Percentiles rank a stretch among this genome's conserved stretches.
Conservation (phyloP, 2,329 filamentous ascomycete species). For the Fonsecaea multimorphosa region DNA sequence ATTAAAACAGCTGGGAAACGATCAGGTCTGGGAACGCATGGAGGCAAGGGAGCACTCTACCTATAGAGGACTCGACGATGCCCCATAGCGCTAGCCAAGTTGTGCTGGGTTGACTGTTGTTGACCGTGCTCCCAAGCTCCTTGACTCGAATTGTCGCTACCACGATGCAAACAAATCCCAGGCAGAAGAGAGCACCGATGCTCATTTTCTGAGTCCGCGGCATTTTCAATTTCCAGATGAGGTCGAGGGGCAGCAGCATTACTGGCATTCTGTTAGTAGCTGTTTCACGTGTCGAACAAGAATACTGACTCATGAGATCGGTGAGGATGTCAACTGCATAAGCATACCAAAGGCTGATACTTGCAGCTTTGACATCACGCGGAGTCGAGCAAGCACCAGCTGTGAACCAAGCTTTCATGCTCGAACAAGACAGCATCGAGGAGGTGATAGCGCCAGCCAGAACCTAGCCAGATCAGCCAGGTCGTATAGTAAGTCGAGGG, state of each 20-base stretch:
- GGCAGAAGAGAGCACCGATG: conserved; percentile 13
- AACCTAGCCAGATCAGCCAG: conserved; percentile 6
- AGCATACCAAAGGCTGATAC: conserved; percentile 15
- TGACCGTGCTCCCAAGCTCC: conserved; percentile 14
- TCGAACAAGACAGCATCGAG: conserved; percentile 15
- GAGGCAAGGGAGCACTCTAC: neutral
- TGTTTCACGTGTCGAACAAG: neutral
- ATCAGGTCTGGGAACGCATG: neutral
- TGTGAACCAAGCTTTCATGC: conserved; percentile 13
- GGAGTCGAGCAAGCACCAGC: conserved; percentile 13
- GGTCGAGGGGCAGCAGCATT: conserved; percentile 7
- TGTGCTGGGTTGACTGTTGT: conserved; percentile 11
- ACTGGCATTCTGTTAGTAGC: conserved; percentile 3
- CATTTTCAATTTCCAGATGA: conserved; percentile 10
- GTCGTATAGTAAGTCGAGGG: neutral
- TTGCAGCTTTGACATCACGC: conserved; percentile 14
- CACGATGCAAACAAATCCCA: conserved; percentile 11
- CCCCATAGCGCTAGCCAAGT: conserved; percentile 14
- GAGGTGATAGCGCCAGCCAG: conserved; percentile 9
- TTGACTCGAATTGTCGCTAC: conserved; percentile 14
- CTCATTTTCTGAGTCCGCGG: neutral
- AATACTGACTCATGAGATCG: conserved; percentile 14
- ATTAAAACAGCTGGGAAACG: conserved; percentile 4
- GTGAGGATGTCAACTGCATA: conserved; percentile 13
- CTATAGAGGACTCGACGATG: conserved; percentile 14